Conservation (phyloP, 441 rosid genomes). For the Euphorbia celastroides region DNA sequence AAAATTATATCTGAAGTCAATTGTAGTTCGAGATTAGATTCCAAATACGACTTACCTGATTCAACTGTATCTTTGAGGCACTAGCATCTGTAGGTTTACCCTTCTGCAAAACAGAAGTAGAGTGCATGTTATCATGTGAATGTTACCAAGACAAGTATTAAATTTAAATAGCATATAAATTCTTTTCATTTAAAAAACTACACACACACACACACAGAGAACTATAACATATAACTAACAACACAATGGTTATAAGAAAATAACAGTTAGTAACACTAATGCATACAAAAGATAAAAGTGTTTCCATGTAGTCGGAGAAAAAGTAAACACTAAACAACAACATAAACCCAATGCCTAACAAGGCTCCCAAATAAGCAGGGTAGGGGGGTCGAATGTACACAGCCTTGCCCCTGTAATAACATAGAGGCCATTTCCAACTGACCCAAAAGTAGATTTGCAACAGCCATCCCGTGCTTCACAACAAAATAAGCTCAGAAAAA, state of each 20-base stretch:
- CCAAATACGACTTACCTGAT: constrained; percentile 43
- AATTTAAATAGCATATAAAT: background rate
- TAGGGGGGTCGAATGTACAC: no score
- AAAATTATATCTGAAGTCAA: background rate
- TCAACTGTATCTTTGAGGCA: constrained; percentile 50
- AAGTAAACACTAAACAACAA: constrained; percentile 3
- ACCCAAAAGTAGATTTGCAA: no score
- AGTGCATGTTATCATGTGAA: background rate
- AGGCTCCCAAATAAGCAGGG: no score
- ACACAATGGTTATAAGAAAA: background rate
- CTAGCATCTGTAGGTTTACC: constrained; percentile 62
- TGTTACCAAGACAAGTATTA: background rate
- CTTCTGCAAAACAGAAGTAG: constrained; percentile 42
- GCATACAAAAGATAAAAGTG: constrained; percentile 4
- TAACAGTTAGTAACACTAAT: background rate
- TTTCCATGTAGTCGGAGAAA: background rate
- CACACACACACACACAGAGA: no score
- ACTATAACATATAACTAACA: no score
- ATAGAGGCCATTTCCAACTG: no score
- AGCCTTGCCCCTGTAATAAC: no score
- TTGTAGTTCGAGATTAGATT: background rate
- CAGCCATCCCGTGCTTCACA: no score
- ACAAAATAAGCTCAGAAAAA: no score
- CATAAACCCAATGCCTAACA: no score
- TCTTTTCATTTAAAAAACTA: background rate